Conservation (phyloP, 805 yeast species). For the Phaffomyces thermotolerans region DNA sequence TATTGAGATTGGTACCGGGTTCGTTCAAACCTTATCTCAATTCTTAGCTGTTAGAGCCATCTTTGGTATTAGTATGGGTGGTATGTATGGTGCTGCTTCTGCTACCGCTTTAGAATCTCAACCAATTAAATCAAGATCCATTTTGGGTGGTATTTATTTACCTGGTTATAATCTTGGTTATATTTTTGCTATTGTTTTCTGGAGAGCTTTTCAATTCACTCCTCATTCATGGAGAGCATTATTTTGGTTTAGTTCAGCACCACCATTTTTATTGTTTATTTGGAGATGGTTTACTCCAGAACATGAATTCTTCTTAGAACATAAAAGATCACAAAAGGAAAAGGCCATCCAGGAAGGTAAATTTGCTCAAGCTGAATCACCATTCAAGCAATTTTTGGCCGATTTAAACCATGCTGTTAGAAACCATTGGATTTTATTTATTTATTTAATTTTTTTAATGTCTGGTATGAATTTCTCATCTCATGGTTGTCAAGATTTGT, state of each 20-base stretch:
- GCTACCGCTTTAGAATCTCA: slow-evolving; percentile 64
- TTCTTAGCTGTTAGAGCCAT: slow-evolving; percentile 57
- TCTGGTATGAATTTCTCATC: slow-evolving; percentile 66
- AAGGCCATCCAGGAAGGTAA: slow-evolving; percentile 24
- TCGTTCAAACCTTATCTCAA: slow-evolving; percentile 48
- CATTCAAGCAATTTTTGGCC: slow-evolving; percentile 15
- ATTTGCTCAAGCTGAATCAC: slow-evolving; percentile 14
- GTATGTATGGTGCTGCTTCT: slow-evolving; percentile 57
- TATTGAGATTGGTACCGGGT: slow-evolving; percentile 61
- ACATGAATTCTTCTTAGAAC: slow-evolving; percentile 42
- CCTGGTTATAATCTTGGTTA: slow-evolving; percentile 62
- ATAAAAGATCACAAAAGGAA: slow-evolving; percentile 19
- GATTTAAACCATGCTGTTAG: slow-evolving; percentile 32
- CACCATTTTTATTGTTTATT: slow-evolving; percentile 48
- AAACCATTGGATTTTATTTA: slow-evolving; percentile 53
- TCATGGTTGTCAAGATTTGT: slow-evolving; percentile 71
- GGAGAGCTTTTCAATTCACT: slow-evolving; percentile 49
- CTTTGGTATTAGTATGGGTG: slow-evolving; percentile 70
- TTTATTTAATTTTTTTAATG: slow-evolving; percentile 54
- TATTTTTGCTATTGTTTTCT: slow-evolving; percentile 56
- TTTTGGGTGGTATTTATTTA: slow-evolving; percentile 52
- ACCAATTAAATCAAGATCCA: slow-evolving; percentile 51
- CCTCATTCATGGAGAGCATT: slow-evolving; percentile 60
- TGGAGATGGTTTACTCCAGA: slow-evolving; percentile 59
- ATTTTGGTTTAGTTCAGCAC: slow-evolving; percentile 70